These are phyloP conservation scores for Rhodotorula sp. DNA, from an alignment of 1,284 basidiomycete species.

Conservation along the genomic window DNA sequence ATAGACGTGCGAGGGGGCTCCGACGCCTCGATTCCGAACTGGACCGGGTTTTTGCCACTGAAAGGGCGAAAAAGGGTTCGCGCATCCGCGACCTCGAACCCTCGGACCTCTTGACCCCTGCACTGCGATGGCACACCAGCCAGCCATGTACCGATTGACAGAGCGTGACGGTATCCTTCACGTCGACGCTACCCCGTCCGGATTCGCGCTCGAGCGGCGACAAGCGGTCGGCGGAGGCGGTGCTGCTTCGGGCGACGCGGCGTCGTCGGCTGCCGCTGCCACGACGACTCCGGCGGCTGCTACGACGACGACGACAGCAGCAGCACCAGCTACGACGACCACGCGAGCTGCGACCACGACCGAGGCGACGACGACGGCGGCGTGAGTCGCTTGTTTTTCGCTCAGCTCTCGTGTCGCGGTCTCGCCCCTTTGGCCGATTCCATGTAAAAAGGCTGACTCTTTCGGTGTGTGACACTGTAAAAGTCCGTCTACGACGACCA, in stretches of 20 bases:
- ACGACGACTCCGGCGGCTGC: neutral
- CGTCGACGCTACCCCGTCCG: neutral
- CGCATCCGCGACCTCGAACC: no score
- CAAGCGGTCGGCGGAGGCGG: neutral
- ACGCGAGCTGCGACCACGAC: neutral
- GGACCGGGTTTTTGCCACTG: no score
- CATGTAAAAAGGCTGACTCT: no score
- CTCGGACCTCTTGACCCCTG: no score
- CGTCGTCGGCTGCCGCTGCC: neutral
- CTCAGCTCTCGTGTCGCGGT: no score
- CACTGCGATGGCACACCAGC: neutral
- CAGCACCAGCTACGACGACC: neutral
- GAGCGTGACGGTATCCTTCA: conserved; percentile 7
- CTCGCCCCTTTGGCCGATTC: no score
- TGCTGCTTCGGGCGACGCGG: conserved; percentile 3
- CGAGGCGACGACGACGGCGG: neutral
- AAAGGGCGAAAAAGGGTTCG: no score
- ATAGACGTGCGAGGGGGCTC: no score
- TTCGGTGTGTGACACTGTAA: no score
- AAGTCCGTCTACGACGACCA: neutral
- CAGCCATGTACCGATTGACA: neutral
- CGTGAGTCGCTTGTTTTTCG: no score
- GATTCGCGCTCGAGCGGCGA: conserved; percentile 1
- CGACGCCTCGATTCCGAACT: no score
- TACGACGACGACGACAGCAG: neutral